These are phyloP conservation scores for Odontarrhena argentea DNA, from an alignment of 345 rosid species.

Conservation along the genomic window DNA sequence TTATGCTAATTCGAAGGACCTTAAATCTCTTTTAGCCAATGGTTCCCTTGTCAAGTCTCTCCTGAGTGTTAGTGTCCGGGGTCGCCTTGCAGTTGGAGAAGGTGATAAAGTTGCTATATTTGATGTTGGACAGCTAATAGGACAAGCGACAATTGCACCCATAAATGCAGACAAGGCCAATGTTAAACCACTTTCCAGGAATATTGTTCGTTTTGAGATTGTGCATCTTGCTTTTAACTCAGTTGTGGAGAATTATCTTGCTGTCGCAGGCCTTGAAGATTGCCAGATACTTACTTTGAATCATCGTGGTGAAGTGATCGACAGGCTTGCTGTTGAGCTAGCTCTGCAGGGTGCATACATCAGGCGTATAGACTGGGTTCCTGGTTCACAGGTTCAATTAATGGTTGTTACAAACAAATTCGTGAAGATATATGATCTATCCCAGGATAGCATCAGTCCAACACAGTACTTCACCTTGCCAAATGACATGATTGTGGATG, in stretches of 20 bases:
- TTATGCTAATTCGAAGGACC: constrained; percentile 91
- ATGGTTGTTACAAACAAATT: constrained; percentile 88
- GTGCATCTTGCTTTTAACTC: constrained; percentile 86
- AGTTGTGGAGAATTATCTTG: constrained; percentile 85
- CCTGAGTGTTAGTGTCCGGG: constrained; percentile 89
- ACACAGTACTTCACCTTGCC: constrained; percentile 85
- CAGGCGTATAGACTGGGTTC: constrained; percentile 90
- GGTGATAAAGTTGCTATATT: constrained; percentile 98
- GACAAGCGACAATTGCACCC: constrained; percentile 88
- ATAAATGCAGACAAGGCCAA: constrained; percentile 94
- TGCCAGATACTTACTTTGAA: constrained; percentile 90
- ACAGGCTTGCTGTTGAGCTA: constrained; percentile 96
- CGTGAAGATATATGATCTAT: constrained; percentile 92
- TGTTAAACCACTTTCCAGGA: constrained; percentile 94
- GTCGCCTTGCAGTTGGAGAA: constrained; percentile 99
- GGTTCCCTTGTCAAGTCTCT: constrained; percentile 94
- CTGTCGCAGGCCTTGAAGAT: constrained; percentile 97
- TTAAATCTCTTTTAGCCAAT: constrained; percentile 76
- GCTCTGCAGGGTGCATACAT: constrained; percentile 94
- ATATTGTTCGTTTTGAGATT: constrained; percentile 93
- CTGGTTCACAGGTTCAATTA: constrained; percentile 92
- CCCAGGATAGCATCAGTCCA: constrained; percentile 96
- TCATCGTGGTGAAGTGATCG: constrained; percentile 95
- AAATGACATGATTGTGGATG: constrained; percentile 85
- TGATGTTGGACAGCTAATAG: constrained; percentile 90